phyloP scores from a whole-genome alignment of 108 stramenopile genomes.

The Phaeodactylum tricornutum region DNA sequence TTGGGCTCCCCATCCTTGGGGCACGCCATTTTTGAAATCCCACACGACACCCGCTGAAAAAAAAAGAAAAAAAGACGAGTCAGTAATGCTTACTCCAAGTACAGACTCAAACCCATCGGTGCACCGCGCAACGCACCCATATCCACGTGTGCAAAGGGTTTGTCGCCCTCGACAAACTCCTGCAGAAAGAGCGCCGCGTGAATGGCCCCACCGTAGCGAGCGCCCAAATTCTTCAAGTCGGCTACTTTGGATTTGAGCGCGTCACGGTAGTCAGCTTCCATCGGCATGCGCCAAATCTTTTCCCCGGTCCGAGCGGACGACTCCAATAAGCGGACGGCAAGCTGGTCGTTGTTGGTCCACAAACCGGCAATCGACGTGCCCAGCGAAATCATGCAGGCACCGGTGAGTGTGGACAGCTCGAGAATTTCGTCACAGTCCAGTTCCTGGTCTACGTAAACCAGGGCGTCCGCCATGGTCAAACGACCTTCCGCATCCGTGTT shows the following conservation, averaged over 20 bases:
- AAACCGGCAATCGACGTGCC: constrained; percentile 67
- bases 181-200: constrained; percentile 83
- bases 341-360: constrained; percentile 79
- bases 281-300: constrained; percentile 86
- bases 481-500: constrained; percentile 99
- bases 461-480: constrained; percentile 93
- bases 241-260: constrained; percentile 73
- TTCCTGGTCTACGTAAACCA: constrained; percentile 93
- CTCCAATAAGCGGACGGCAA: constrained; percentile 73
- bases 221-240: constrained; percentile 76
- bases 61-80: no score
- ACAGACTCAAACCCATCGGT: no score
- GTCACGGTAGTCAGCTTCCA: constrained; percentile 71
- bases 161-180: constrained; percentile 83
- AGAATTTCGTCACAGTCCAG: constrained; percentile 85
- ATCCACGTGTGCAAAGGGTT: constrained; percentile 79
- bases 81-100: no score
- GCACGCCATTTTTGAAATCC: constrained; percentile 77
- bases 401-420: constrained; percentile 89
- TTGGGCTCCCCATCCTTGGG: constrained; percentile 92
- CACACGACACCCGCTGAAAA: constrained; percentile 92
- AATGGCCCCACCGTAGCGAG: constrained; percentile 81
- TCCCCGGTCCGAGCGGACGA: constrained; percentile 77
- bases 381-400: constrained; percentile 80
- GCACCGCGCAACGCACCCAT: no score